phyloP scores from a whole-genome alignment of 2,329 filamentous ascomycete genomes.

The Diaporthe ilicicola region DNA sequence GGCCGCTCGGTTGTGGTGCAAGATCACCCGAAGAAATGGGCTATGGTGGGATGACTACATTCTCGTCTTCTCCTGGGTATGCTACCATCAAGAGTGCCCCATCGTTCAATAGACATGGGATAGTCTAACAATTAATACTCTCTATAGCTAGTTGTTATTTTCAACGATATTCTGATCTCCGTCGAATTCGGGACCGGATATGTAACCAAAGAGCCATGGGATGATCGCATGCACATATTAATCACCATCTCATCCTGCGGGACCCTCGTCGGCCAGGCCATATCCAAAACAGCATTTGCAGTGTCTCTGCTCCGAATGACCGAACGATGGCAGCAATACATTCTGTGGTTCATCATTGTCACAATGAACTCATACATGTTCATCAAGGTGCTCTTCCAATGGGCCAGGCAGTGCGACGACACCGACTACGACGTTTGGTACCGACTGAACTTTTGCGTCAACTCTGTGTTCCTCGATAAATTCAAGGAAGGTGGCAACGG shows the following conservation, averaged over 20 bases:
- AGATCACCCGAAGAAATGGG: conserved; percentile 21
- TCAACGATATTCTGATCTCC: conserved; percentile 14
- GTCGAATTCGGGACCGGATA: conserved; percentile 23
- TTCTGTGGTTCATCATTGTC: conserved; percentile 22
- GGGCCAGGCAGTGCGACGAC: conserved; percentile 14
- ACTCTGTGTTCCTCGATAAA: neutral
- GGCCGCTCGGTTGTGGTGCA: conserved; percentile 25
- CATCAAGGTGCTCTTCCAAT: conserved; percentile 18
- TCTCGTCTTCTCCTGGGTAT: conserved; percentile 26
- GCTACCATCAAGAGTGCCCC: neutral
- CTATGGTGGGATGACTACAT: conserved; percentile 29
- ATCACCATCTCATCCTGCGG: conserved; percentile 19
- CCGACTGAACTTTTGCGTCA: conserved; percentile 1
- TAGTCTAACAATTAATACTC: neutral
- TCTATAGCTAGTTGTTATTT: conserved; percentile 3
- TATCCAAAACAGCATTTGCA: conserved; percentile 23
- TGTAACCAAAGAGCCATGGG: conserved; percentile 24
- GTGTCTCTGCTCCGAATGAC: conserved; percentile 23
- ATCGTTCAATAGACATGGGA: neutral
- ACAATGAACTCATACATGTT: conserved; percentile 25
- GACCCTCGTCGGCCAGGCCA: conserved; percentile 19
- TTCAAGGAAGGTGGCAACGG: conserved; percentile 19
- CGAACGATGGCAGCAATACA: conserved; percentile 2
- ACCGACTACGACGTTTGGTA: conserved; percentile 21
- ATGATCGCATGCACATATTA: conserved; percentile 24